Conservation (phyloP, 2,329 filamentous ascomycete genomes). For the Colletotrichum plurivorum region DNA sequence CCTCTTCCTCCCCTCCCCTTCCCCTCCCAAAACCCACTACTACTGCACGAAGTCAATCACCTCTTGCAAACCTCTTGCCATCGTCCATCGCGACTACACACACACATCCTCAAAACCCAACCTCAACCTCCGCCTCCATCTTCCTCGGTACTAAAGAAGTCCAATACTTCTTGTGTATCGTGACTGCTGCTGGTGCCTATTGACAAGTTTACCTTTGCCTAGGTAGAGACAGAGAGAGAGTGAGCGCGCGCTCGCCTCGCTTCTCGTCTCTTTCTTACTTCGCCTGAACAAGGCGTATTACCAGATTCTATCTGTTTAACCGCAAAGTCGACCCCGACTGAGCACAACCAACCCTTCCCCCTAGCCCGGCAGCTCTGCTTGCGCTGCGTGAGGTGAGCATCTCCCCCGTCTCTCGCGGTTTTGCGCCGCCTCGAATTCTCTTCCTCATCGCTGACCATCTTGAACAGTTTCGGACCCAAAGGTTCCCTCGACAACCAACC, state of each 20-base stretch:
- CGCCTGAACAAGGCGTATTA: slow-evolving; percentile 52
- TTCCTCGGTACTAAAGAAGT: slow-evolving; percentile 18
- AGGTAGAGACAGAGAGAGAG: slow-evolving; percentile 30
- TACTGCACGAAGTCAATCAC: slow-evolving; percentile 35
- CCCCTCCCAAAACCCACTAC: slow-evolving; percentile 37
- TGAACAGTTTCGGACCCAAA: slow-evolving; percentile 62
- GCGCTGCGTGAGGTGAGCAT: slow-evolving; percentile 83
- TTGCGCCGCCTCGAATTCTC: neutral
- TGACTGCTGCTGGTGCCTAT: slow-evolving; percentile 16
- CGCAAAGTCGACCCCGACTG: slow-evolving; percentile 63
- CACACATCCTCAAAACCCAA: slow-evolving; percentile 3
- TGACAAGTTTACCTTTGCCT: slow-evolving; percentile 40
- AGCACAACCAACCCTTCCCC: slow-evolving; percentile 57
- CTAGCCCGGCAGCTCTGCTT: slow-evolving; percentile 84
- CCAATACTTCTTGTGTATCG: slow-evolving; percentile 27
- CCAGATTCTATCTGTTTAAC: slow-evolving; percentile 38
- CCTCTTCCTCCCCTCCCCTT: slow-evolving; percentile 35
- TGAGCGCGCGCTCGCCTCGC: slow-evolving; percentile 24
- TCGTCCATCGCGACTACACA: slow-evolving; percentile 28
- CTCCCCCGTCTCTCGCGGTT: neutral
- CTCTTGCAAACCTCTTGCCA: slow-evolving; percentile 1
- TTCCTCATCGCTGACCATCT: slow-evolving; percentile 43
- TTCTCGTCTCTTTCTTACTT: slow-evolving; percentile 31
- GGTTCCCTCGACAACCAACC: slow-evolving; percentile 65
- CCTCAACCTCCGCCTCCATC: slow-evolving; percentile 4